Base-by-base conservation (phyloP, 2,329 filamentous ascomycete species). In the Alternaria solani region DNA sequence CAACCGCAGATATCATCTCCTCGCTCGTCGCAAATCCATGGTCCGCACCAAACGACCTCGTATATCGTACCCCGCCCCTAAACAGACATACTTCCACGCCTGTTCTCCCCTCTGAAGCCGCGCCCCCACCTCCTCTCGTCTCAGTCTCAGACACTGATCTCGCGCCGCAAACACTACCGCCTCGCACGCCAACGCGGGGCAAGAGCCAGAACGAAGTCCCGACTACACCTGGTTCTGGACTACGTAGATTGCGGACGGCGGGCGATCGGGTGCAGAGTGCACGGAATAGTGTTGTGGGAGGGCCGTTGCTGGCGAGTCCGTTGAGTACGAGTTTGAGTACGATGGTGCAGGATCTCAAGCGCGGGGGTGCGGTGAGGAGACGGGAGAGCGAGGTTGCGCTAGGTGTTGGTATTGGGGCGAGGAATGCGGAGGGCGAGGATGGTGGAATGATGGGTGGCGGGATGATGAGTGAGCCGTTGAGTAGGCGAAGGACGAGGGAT, bases 321-420 rank as follows among this genome's bases (percentile, higher is more conserved):
- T 79, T 91, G 1, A 88, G 85, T 2, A 85, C 83, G 2, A 85
- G 85, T 1, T 80, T 91, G 16, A 87, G 83, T 70, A 88, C 85
- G 1, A 85, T 91, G 48, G 87, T 91, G 6, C 88, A 88, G 8
- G 88, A 91, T 64, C 84, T 87, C 23, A 79, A 90, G 26, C 83
- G 87, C n/a, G 84, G 86, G 16, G 85, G 86, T 14, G 63, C 57
- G 46, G 16, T 70, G 0, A 47, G 68, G 20, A 18, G 51, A 9
- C 2, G 43, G 30, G 38, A 44, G 9, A 53, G 51, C 11, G 43
- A 46, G n/a, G 59, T 51, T 25, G 62, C 57, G 1, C 34, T 75
- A 0, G 67, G 66, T 2, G 60, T 59, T 2, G 30, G 20, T 23
- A 23, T 23, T 23, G 46, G 8, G 16, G 16, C 11, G 9, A 42